phyloP scores from a whole-genome alignment of 106 monocot genomes.

The Vanilla planifolia region DNA sequence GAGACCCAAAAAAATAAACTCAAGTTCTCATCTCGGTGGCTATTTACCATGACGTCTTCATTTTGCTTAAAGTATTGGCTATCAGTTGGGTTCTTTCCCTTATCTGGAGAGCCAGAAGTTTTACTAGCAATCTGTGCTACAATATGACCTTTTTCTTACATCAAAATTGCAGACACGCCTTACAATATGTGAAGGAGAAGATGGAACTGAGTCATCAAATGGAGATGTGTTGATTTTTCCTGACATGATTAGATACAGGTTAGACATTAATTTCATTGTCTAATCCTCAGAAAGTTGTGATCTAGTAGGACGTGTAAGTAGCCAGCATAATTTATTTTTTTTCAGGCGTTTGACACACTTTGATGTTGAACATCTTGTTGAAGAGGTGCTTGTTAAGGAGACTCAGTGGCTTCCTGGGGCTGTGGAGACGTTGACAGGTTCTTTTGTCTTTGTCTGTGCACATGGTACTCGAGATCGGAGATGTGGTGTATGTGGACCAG shows the following conservation, averaged over 20 bases:
- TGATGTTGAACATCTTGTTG: conserved; percentile 87
- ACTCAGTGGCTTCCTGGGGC: conserved; percentile 59
- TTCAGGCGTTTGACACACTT: conserved; percentile 74
- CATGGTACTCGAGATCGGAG: conserved; percentile 86
- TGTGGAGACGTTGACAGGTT: conserved; percentile 48
- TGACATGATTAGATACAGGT: conserved; percentile 98
- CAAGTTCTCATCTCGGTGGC: no score
- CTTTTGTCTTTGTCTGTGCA: conserved; percentile 90
- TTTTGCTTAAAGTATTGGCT: neutral
- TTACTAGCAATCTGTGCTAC: no score
- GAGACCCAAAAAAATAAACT: no score
- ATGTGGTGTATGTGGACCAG: conserved; percentile 93
- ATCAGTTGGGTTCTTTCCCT: neutral
- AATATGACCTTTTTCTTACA: conserved; percentile 1
- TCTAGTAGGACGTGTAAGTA: neutral
- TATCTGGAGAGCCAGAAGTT: no score
- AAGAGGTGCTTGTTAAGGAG: conserved; percentile 85
- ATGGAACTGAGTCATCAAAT: conserved; percentile 89
- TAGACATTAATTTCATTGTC: conserved; percentile 8
- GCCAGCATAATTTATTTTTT: neutral
- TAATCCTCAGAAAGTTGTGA: neutral
- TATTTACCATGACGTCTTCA: no score
- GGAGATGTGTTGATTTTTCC: conserved; percentile 97
- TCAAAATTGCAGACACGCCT: conserved; percentile 51
- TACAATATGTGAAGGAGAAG: conserved; percentile 92